These are phyloP conservation scores for Hymenoscyphus repandus DNA, from an alignment of 2,329 filamentous ascomycete genomes.

Conservation along the genomic window DNA sequence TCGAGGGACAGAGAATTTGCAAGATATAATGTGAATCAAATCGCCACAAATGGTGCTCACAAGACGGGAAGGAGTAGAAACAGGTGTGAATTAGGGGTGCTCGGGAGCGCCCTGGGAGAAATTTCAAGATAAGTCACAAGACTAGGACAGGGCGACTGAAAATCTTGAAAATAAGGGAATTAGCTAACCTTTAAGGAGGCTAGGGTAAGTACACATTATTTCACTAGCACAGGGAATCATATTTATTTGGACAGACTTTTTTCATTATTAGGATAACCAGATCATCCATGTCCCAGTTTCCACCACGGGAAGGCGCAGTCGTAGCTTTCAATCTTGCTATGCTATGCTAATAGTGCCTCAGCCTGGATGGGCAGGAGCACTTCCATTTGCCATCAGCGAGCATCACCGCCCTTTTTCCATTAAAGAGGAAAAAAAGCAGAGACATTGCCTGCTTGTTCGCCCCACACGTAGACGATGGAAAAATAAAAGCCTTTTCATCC, in stretches of 20 bases:
- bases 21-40: no score
- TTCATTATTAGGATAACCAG: conserved; percentile 12
- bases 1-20: no score
- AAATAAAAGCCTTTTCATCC: conserved; percentile 18
- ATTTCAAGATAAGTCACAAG: no score
- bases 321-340: conserved; percentile 9
- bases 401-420: conserved; percentile 19
- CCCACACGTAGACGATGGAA: conserved; percentile 26
- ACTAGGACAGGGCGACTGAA: no score
- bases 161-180: no score
- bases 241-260: conserved; percentile 14
- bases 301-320: conserved; percentile 13
- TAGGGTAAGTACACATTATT: no score
- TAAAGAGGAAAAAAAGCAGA: conserved; percentile 14
- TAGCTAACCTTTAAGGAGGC: no score
- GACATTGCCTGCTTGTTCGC: conserved; percentile 15
- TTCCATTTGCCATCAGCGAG: conserved; percentile 34
- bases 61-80: no score
- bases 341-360: conserved; percentile 20
- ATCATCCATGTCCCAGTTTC: conserved; percentile 12
- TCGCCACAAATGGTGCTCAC: no score
- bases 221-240: background rate
- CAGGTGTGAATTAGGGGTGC: no score
- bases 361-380: conserved; percentile 33
- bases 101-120: no score